These are phyloP conservation scores for Naganishia sp. DNA, from an alignment of 1,284 basidiomycete genomes.

Conservation along the genomic window DNA sequence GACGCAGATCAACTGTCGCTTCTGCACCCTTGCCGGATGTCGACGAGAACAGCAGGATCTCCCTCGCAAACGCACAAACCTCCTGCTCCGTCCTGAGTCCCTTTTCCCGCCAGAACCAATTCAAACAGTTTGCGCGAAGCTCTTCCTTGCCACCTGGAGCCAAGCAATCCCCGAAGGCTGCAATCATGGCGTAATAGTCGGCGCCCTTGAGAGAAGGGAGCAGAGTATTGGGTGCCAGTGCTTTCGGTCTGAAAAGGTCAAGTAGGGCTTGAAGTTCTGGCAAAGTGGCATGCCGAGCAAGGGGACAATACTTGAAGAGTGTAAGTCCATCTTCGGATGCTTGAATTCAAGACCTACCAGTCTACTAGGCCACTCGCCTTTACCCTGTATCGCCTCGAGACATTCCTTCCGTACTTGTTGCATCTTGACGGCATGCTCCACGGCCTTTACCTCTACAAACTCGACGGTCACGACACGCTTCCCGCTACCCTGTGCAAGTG, in stretches of 20 bases:
- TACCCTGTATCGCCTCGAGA: conserved; percentile 40
- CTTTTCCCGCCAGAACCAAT: conserved; percentile 18
- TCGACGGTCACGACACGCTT: conserved; percentile 60
- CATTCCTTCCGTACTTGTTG: conserved; percentile 57
- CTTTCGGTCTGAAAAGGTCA: conserved; percentile 69
- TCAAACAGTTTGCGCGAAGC: conserved; percentile 4
- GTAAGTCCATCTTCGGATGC: background rate
- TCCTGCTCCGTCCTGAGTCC: background rate
- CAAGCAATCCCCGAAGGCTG: conserved; percentile 66
- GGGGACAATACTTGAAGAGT: conserved; percentile 68
- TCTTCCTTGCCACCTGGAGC: conserved; percentile 42
- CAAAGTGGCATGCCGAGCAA: conserved; percentile 79
- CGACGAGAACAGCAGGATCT: background rate
- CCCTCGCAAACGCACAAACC: conserved; percentile 11
- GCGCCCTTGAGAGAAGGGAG: conserved; percentile 63
- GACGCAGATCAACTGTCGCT: conserved; percentile 1
- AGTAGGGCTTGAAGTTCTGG: conserved; percentile 81
- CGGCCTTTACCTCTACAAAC: conserved; percentile 28
- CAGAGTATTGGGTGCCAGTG: conserved; percentile 77
- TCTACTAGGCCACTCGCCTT: conserved; percentile 44
- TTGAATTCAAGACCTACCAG: conserved; percentile 40
- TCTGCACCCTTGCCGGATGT: background rate
- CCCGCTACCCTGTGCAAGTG: conserved; percentile 44
- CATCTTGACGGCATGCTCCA: conserved; percentile 42
- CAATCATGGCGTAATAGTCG: conserved; percentile 69